These are phyloP conservation scores for Holtermanniella nyarrowii DNA, from an alignment of 768 basidiomycete species.

Conservation along the genomic window DNA sequence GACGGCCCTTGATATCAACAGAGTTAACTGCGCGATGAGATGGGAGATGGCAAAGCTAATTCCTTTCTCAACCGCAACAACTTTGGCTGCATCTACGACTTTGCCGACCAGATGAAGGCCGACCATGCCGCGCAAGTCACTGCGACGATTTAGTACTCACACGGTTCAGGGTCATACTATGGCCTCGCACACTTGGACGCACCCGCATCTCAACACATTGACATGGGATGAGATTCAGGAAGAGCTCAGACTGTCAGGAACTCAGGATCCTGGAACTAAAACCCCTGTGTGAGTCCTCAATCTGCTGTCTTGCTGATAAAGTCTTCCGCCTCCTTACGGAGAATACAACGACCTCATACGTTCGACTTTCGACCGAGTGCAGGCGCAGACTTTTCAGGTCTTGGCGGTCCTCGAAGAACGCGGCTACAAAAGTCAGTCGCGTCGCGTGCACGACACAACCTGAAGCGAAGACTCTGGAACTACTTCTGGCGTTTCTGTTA, in stretches of 20 bases:
- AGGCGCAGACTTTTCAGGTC: not conserved
- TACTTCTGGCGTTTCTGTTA: constrained; percentile 19
- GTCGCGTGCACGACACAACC: no score
- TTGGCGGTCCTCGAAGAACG: constrained; percentile 26
- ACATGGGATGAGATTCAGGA: constrained; percentile 16
- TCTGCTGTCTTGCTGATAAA: not conserved
- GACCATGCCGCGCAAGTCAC: constrained; percentile 19
- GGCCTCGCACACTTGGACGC: constrained; percentile 39
- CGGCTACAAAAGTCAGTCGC: constrained; percentile 34
- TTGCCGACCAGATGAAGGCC: constrained; percentile 26
- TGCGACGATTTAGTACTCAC: not conserved
- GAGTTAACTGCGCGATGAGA: constrained; percentile 15
- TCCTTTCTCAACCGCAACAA: constrained; percentile 42
- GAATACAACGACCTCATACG: constrained; percentile 32
- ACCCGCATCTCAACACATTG: constrained; percentile 33
- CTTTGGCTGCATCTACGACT: constrained; percentile 39
- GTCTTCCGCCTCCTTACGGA: constrained; percentile 39
- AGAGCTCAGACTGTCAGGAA: constrained; percentile 33
- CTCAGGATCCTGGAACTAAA: constrained; percentile 37
- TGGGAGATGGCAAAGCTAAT: constrained; percentile 29
- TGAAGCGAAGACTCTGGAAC: constrained; percentile 37
- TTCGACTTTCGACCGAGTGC: not conserved
- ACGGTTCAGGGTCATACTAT: constrained; percentile 28
- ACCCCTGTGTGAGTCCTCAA: constrained; percentile 18
- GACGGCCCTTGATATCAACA: constrained; percentile 36